Percentiles rank a stretch among this genome's conserved stretches.
Conservation (phyloP, 176 grass and related monocot genomes). For the Puccinellia tenuiflora region DNA sequence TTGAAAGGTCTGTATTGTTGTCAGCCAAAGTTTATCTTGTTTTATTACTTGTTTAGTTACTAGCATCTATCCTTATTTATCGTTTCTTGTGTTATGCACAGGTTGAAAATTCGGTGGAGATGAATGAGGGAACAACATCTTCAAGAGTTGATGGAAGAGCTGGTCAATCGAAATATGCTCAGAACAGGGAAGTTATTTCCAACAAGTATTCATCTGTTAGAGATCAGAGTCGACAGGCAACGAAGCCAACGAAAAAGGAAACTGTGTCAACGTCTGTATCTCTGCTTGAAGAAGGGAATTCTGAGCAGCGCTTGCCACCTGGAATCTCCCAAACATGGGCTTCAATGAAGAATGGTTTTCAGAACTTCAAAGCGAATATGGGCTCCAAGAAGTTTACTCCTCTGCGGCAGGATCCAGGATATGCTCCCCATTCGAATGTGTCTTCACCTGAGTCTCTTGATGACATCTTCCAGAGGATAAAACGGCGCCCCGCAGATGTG, state of each 20-base stretch:
- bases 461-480: slow-evolving; percentile 92
- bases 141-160: slow-evolving; percentile 40
- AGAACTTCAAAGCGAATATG: slow-evolving; percentile 87
- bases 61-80: slow-evolving; percentile 16
- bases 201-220: slow-evolving; percentile 80
- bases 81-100: slow-evolving; percentile 14
- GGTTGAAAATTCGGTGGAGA: slow-evolving; percentile 56
- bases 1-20: not conserved
- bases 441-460: slow-evolving; percentile 77
- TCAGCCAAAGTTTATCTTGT: not conserved
- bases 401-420: slow-evolving; percentile 63
- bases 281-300: slow-evolving; percentile 59
- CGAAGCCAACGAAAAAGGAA: slow-evolving; percentile 45
- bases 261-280: slow-evolving; percentile 58
- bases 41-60: not conserved
- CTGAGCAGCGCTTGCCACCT: slow-evolving; percentile 37
- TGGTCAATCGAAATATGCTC: slow-evolving; percentile 49
- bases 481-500: slow-evolving; percentile 47
- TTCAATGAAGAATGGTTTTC: slow-evolving; percentile 83
- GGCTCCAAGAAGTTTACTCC: slow-evolving; percentile 77
- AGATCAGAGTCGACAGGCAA: slow-evolving; percentile 51
- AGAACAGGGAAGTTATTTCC: slow-evolving; percentile 56
- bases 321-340: slow-evolving; percentile 78
- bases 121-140: slow-evolving; percentile 44
- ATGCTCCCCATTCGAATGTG: slow-evolving; percentile 14